These are phyloP conservation scores for Candida palmyrensis DNA, from an alignment of 805 yeast species.

Conservation along the genomic window DNA sequence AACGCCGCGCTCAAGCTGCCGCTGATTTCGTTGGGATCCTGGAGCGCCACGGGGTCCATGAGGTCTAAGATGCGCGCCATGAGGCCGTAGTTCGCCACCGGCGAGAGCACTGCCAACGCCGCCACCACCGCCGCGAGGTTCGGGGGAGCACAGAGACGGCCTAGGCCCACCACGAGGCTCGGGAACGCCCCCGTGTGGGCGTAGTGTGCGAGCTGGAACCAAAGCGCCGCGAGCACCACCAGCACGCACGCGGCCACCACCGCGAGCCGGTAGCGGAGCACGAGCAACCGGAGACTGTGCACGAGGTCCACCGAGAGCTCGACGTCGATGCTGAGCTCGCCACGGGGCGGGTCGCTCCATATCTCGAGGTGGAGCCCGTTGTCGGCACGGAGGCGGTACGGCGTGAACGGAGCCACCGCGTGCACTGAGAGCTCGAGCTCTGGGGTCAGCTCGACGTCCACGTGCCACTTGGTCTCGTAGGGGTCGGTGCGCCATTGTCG, in stretches of 20 bases:
- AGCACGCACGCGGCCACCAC: slow-evolving; percentile 66
- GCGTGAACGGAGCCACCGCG: slow-evolving; percentile 67
- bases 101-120: slow-evolving; percentile 28
- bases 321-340: slow-evolving; percentile 31
- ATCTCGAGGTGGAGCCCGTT: slow-evolving; percentile 38
- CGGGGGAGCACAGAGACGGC: slow-evolving; percentile 24
- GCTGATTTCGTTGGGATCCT: slow-evolving; percentile 40
- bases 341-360: slow-evolving; percentile 40
- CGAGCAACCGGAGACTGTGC: slow-evolving; percentile 61
- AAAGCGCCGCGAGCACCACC: slow-evolving; percentile 45
- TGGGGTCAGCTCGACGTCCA: slow-evolving; percentile 35
- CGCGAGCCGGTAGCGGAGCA: slow-evolving; percentile 72
- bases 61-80: slow-evolving; percentile 36
- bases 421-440: slow-evolving; percentile 37
- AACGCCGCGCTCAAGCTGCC: slow-evolving; percentile 29
- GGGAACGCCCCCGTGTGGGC: slow-evolving; percentile 24
- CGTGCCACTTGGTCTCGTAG: slow-evolving; percentile 76
- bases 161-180: slow-evolving; percentile 33
- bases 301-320: slow-evolving; percentile 46
- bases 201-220: slow-evolving; percentile 51
- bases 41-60: slow-evolving; percentile 52
- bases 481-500: slow-evolving; percentile 64
- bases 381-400: slow-evolving; percentile 36
- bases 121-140: slow-evolving; percentile 16
- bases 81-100: slow-evolving; percentile 23